These are phyloP conservation scores for Epicoccum nigrum DNA, from an alignment of 2,329 filamentous ascomycete genomes.

Conservation along the genomic window DNA sequence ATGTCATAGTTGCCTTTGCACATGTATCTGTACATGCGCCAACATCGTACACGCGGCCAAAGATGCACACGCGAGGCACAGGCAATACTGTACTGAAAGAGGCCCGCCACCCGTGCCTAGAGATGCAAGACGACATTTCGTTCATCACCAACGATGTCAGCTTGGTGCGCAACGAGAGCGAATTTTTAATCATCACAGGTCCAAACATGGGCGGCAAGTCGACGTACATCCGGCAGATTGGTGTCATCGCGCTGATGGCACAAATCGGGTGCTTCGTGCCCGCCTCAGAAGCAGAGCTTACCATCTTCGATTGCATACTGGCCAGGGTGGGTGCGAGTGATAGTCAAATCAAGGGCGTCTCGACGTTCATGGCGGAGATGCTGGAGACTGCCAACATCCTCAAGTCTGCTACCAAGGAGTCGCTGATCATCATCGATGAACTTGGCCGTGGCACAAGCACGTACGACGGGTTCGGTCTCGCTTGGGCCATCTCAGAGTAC, in stretches of 20 bases:
- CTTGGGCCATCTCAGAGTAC: slow-evolving; percentile 98
- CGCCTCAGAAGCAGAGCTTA: slow-evolving; percentile 86
- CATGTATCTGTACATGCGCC: slow-evolving; percentile 94
- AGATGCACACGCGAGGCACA: slow-evolving; percentile 84
- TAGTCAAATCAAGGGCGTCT: slow-evolving; percentile 95
- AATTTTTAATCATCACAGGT: slow-evolving; percentile 95
- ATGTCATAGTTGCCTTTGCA: slow-evolving; percentile 92
- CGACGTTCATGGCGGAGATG: slow-evolving; percentile 99
- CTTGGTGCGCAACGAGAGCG: slow-evolving; percentile 76
- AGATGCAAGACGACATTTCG: slow-evolving; percentile 97
- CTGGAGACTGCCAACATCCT: slow-evolving; percentile 98
- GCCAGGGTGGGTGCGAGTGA: slow-evolving; percentile 95
- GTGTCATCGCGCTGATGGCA: slow-evolving; percentile 95
- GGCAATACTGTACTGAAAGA: slow-evolving; percentile 91
- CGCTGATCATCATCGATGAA: slow-evolving; percentile 97
- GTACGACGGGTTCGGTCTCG: slow-evolving; percentile 97
- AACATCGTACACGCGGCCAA: slow-evolving; percentile 87
- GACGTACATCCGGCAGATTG: slow-evolving; percentile 96
- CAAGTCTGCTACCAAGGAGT: slow-evolving; percentile 93
- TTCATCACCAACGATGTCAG: slow-evolving; percentile 98
- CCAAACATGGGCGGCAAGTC: slow-evolving; percentile 99
- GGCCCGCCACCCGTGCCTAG: slow-evolving; percentile 95
- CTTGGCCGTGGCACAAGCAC: slow-evolving; percentile 95
- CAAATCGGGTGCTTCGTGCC: slow-evolving; percentile 97
- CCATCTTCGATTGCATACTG: slow-evolving; percentile 95